Base-by-base conservation (phyloP, 2,329 filamentous ascomycete genomes). In the Emydomyces testavorans region DNA sequence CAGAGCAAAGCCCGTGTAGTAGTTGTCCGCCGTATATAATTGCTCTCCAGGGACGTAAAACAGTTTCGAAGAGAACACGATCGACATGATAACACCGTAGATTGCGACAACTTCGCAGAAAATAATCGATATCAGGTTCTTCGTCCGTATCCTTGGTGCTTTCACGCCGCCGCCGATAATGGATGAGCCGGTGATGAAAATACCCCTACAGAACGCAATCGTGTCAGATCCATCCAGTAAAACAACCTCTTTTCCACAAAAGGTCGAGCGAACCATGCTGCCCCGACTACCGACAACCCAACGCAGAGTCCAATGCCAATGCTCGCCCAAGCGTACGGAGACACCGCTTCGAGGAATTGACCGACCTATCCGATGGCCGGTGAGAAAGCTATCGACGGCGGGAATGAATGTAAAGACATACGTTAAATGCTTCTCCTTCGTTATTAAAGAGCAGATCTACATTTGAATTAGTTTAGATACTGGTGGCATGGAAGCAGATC, bases 21-120 rank as follows among this genome's bases (percentile, higher is more conserved):
- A 92, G 61, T 87, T 86, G 64, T 79, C 80, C 45, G 77, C 79
- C 10, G 83, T 83, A 70, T 83, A 84, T 24, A 88, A 67, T 15
- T 76, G 74, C 32, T 82, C 77, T 49, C 76, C 75, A 36, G 73
- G 63, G 24, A 92, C 76, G 48, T 75, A 66, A 58, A 78, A 76
- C 58, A 98, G 71, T 69, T 95, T 94, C 53, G 89, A 78, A 37
- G 89, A 93, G 73, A 96, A 96, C 61, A 98, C 85, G 65, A 98
- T 98, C 60, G 89, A 84, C 88, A 98, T 98, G 71, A 98, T 98
- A 70, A 98, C 90, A 60, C 93, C 93, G 76, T 98, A 98, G 68
- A 98, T 98, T 69, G 92, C 92, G 62, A 98, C 92, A 63, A 98
- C 92, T 72, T 98, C 92, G 74, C 92, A 98, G 73, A 98, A 98